Conservation (phyloP, 768 basidiomycete species). For the Pleurotus tuber-regium region DNA sequence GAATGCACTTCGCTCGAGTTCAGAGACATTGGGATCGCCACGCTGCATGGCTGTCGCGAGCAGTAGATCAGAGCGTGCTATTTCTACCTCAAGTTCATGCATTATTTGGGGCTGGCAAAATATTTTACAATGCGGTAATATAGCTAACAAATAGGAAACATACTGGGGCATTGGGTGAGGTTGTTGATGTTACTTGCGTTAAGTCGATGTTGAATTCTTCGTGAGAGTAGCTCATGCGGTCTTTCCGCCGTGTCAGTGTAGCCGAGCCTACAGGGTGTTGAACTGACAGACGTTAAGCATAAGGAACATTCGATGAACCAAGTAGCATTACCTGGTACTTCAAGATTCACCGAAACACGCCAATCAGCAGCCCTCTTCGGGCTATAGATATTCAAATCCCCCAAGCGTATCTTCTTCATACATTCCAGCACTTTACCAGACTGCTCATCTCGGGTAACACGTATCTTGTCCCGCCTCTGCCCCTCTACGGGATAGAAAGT, state of each 20-base stretch:
- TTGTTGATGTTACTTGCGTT: constrained; percentile 78
- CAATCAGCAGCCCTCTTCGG: constrained; percentile 87
- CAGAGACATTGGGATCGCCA: constrained; percentile 53
- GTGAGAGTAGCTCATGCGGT: constrained; percentile 90
- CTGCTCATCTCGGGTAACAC: constrained; percentile 83
- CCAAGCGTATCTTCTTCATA: constrained; percentile 79
- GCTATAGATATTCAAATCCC: constrained; percentile 82
- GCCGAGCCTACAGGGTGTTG: constrained; percentile 63
- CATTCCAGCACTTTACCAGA: constrained; percentile 61
- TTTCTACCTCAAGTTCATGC: constrained; percentile 92
- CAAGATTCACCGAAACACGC: constrained; percentile 90
- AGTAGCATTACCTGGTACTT: constrained; percentile 84
- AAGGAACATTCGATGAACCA: too few species aligned
- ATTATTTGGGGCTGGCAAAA: constrained; percentile 50
- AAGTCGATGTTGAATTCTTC: constrained; percentile 93
- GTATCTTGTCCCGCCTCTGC: constrained; percentile 57
- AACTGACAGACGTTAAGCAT: constrained; percentile 42
- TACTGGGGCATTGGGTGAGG: constrained; percentile 48
- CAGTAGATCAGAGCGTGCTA: constrained; percentile 68
- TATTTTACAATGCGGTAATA: constrained; percentile 7
- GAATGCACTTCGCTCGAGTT: constrained; percentile 71
- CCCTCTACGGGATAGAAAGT: constrained; percentile 61
- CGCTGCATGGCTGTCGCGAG: constrained; percentile 70
- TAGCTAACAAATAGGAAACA: constrained; percentile 20
- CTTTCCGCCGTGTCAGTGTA: constrained; percentile 70